These are phyloP conservation scores for Begonia loranthoides DNA, from an alignment of 306 rosid species.

Conservation along the genomic window DNA sequence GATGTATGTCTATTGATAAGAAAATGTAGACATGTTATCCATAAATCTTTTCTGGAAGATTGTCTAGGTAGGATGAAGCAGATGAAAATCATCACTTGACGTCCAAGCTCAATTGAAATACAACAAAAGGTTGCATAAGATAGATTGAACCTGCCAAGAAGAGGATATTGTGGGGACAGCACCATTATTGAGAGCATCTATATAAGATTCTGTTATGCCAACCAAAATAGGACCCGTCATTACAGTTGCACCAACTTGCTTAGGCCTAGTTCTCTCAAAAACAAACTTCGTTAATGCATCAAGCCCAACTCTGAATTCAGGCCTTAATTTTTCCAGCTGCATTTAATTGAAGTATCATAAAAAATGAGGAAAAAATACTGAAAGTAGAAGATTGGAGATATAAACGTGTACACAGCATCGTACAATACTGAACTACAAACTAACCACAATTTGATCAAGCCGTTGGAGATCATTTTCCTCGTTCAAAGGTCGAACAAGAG, in stretches of 20 bases:
- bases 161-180: slow-evolving; percentile 94
- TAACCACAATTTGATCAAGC: slow-evolving; percentile 71
- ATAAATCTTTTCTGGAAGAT: too few species aligned
- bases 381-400: not conserved
- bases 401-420: not conserved
- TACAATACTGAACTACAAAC: slow-evolving; percentile 2
- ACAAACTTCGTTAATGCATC: slow-evolving; percentile 79
- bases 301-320: slow-evolving; percentile 70
- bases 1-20: too few species aligned
- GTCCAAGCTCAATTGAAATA: too few species aligned
- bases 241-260: slow-evolving; percentile 89
- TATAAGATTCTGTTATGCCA: slow-evolving; percentile 76
- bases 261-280: slow-evolving; percentile 90
- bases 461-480: slow-evolving; percentile 76
- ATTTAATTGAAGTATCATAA: too few species aligned
- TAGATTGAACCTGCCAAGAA: slow-evolving; percentile 79
- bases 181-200: slow-evolving; percentile 86
- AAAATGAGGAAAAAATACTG: too few species aligned
- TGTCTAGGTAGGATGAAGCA: too few species aligned
- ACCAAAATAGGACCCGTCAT: slow-evolving; percentile 90
- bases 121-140: not conserved
- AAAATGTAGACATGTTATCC: too few species aligned
- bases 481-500: slow-evolving; percentile 86
- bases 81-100: too few species aligned
- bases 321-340: slow-evolving; percentile 68